Evolutionary conservation across 306 rosid species (phyloP), one percentile per base, ranked within the genome.

Genomic region (Parietaria judaica): DNA sequence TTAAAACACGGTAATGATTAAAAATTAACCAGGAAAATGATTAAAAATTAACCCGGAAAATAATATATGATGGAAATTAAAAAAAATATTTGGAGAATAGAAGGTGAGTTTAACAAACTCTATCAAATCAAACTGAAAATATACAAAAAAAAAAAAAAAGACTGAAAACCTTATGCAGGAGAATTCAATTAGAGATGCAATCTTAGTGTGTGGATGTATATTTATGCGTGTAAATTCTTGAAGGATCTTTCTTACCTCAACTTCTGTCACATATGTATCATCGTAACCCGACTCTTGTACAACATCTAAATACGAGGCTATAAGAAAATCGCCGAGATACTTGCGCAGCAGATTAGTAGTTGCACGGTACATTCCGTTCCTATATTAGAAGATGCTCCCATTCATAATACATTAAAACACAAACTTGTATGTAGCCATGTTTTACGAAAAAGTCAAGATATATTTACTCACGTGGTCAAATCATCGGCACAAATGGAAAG

Each of bases 271-370:
- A 75, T 85, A 84, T 53, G 69, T 69, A 66, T 84, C 87, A 67
- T 86, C 92, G 57, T 85, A 88, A 60, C 98, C 98, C 66, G 90
- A 85, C 48, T 86, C 96, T 82, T 88, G 83, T 62, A 88, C 74
- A 54, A 82, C 84, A 68, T 82, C 77, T 80, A 92, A 64, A 69
- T 88, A 88, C 8, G 96, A 92, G 71, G 92, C 95, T 72, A 88
- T 92, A 23, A 92, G 76, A 81, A 75, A 65, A 78, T 92, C 98
- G 60, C 98, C 96, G 58, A 92, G 90, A 78, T 88, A 92, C 73
- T 84, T 88, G 83, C 96, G 96, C 44, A 92, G 96, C 59, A 88
- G 81, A 77, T 84, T 88, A 53, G 72, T 59, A 31, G 78, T 64
- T 51, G 83, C 72, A 49, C 73, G 80, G 70, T 77, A 84, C 82